Evolutionary conservation across 1,284 basidiomycete genomes (phyloP).

Genomic region (Dichomitus squalens): DNA sequence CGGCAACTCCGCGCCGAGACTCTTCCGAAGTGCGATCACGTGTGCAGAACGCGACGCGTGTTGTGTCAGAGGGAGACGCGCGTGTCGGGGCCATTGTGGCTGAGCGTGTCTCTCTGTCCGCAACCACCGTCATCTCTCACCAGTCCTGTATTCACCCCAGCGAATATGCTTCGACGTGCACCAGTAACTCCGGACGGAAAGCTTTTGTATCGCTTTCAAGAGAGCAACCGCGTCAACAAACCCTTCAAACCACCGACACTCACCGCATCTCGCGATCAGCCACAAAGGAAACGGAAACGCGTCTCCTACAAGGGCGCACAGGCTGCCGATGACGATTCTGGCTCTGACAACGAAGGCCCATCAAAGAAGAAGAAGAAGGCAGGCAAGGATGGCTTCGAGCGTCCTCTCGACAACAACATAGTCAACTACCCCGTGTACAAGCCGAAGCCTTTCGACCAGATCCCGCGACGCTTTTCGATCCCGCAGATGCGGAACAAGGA

Average conservation of each 20-base stretch:
- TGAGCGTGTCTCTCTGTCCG: neutral
- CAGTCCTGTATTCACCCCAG: neutral
- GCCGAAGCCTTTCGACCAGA: constrained; percentile 75
- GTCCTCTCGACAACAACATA: constrained; percentile 46
- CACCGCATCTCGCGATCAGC: constrained; percentile 57
- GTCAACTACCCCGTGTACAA: constrained; percentile 84
- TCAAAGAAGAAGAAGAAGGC: constrained; percentile 64
- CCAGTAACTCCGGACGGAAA: constrained; percentile 73
- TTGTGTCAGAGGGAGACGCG: constrained; percentile 11
- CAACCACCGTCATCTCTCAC: constrained; percentile 3
- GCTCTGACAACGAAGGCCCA: constrained; percentile 39
- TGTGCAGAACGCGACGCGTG: constrained; percentile 20
- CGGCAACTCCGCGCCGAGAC: no score
- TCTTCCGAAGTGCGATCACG: constrained; percentile 13
- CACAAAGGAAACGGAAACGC: constrained; percentile 79
- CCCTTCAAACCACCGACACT: constrained; percentile 80
- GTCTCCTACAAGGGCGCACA: constrained; percentile 79
- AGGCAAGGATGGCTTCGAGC: constrained; percentile 49
- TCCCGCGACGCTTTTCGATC: constrained; percentile 78
- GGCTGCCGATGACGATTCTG: constrained; percentile 47
- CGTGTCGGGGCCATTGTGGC: no score
- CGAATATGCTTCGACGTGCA: constrained; percentile 63
- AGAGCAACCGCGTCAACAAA: constrained; percentile 71
- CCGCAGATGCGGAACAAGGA: constrained; percentile 86
- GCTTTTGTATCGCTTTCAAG: constrained; percentile 63